Evolutionary conservation across 345 rosid species (phyloP), one percentile per base, ranked within the genome.

Genomic region (Kernera saxatilis): DNA sequence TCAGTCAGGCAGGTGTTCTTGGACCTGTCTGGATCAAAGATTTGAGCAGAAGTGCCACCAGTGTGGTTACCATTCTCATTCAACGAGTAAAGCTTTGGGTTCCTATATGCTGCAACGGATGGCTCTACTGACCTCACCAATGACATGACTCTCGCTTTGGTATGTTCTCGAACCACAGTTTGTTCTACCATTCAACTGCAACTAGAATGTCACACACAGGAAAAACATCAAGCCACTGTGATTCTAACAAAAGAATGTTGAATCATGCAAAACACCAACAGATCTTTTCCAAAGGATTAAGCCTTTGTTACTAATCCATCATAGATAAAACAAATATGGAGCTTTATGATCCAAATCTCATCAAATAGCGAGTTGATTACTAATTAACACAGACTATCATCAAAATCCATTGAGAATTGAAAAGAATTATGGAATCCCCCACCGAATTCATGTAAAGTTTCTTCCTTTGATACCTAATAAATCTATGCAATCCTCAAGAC

Each of bases 91-190:
- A 82, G 82, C 70, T 84, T 81, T 0, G 85, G 80, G 77, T 86
- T 84, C 78, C 83, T 72, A 64, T 81, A 85, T 18, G 90, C 37
- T 27, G 85, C 32, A 4, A 83, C 65, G 14, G 92, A 80, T 66
- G 82, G 82, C 77, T 90, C 88, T 25, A 78, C 72, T n/a, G 94
- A 78, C 63, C 88, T 83, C 64, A 92, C 83, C 65, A 85, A 53
- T 36, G 96, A 87, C 96, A 88, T 89, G 53, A 67, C 68, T 70
- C 69, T 63, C 0, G 62, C 26, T 72, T 72, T 67, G 55, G 37
- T 53, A n/a, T 67, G 71, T 74, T 72, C 41, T 54, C 64, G 15
- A 52, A 40, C 66, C 75, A 55, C 61, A 64, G 71, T 23, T 36
- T 76, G 72, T 76, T 56, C 61, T 62, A 70, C 75, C 67, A 64